Percentiles rank a stretch among this genome's conserved stretches.
phyloP scores from a whole-genome alignment of 2,329 filamentous ascomycete species.

The Alternaria panax region DNA sequence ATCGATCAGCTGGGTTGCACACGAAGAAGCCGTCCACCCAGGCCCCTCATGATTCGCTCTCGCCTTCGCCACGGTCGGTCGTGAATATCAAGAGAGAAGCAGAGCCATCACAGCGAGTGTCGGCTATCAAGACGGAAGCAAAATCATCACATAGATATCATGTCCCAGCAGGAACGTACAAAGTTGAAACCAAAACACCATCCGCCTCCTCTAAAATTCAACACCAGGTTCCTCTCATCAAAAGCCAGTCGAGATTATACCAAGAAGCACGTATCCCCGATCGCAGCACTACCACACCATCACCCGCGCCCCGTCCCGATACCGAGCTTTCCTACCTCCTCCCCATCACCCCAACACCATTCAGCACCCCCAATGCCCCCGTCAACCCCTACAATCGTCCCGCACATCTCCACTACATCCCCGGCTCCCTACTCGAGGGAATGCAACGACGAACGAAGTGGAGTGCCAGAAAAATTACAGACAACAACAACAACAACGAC shows the following conservation, averaged over 20 bases:
- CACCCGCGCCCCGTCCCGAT: conserved; percentile 73
- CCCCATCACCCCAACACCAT: conserved; percentile 72
- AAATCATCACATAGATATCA: neutral
- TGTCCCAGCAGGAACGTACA: neutral
- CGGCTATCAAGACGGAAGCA: neutral
- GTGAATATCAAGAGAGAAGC: neutral
- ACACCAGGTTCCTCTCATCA: neutral
- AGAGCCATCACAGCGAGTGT: neutral
- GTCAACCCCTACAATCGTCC: neutral
- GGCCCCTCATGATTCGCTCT: conserved; percentile 21
- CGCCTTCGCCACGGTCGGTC: neutral
- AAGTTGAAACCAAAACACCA: neutral
- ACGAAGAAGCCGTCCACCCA: neutral
- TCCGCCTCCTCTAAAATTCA: neutral
- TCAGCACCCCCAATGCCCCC: conserved; percentile 68
- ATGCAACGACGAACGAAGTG: conserved; percentile 5
- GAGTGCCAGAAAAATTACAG: neutral
- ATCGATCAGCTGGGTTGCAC: neutral
- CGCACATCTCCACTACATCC: neutral
- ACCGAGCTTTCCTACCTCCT: conserved; percentile 68
- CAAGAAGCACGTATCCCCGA: conserved; percentile 30
- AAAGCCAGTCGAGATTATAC: neutral
- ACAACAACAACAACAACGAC: neutral
- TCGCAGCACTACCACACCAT: conserved; percentile 35
- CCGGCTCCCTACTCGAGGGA: neutral